phyloP scores from a whole-genome alignment of 768 basidiomycete species.

The Exidia glandulosa region DNA sequence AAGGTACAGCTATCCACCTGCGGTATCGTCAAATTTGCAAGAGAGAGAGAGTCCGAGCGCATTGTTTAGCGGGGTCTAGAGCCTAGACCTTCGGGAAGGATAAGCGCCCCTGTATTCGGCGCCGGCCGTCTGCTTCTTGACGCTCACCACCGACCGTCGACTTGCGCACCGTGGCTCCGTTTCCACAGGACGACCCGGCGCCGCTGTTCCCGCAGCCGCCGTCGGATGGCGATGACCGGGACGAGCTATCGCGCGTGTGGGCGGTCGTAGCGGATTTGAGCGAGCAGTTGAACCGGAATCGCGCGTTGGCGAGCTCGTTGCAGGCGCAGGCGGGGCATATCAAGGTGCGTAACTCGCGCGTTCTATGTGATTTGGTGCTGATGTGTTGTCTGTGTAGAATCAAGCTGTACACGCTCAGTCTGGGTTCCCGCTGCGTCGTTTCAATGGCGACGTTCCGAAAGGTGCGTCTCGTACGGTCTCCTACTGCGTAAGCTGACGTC shows the following conservation, averaged over 20 bases:
- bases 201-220: background rate
- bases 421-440: background rate
- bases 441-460: background rate
- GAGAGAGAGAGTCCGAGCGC: too few species aligned
- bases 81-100: too few species aligned
- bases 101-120: too few species aligned
- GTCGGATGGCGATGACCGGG: background rate
- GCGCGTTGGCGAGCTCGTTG: slow-evolving; percentile 56
- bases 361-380: background rate
- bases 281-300: slow-evolving; percentile 74
- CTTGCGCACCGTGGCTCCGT: too few species aligned
- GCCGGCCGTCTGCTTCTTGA: too few species aligned
- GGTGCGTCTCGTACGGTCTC: background rate
- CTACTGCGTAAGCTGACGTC: background rate
- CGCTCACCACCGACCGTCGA: too few species aligned
- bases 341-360: slow-evolving; percentile 40
- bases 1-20: too few species aligned
- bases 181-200: background rate
- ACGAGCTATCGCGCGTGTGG: slow-evolving; percentile 24
- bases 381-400: background rate
- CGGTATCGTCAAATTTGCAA: too few species aligned
- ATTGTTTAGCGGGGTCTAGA: too few species aligned
- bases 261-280: slow-evolving; percentile 60
- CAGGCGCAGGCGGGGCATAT: slow-evolving; percentile 64
- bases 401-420: background rate